These are phyloP conservation scores for Aspergillus candidus DNA, from an alignment of 2,329 filamentous ascomycete species.

Conservation along the genomic window DNA sequence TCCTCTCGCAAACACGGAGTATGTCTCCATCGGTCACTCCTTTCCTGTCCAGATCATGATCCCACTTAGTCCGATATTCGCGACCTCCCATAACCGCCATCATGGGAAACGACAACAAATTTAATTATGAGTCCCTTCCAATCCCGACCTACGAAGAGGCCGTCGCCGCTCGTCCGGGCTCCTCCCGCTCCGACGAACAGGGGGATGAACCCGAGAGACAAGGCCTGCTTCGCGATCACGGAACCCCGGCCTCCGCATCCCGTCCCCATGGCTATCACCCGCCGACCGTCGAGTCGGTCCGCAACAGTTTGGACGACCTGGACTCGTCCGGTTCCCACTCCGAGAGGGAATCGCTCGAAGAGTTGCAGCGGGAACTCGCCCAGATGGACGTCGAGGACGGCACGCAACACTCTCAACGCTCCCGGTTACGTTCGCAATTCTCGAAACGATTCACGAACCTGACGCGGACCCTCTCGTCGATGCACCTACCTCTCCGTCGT, in stretches of 20 bases:
- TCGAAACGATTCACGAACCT: conserved; percentile 54
- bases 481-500: conserved; percentile 47
- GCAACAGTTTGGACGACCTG: conserved; percentile 53
- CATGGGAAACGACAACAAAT: conserved; percentile 49
- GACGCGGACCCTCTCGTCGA: conserved; percentile 52
- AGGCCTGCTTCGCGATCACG: conserved; percentile 58
- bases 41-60: conserved; percentile 36
- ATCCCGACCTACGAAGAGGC: conserved; percentile 85
- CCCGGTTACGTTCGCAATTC: conserved; percentile 44
- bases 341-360: conserved; percentile 51
- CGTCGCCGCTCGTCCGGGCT: conserved; percentile 52
- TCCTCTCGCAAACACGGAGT: conserved; percentile 12
- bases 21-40: conserved; percentile 28
- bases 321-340: conserved; percentile 51
- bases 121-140: conserved; percentile 57
- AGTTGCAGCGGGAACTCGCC: conserved; percentile 74
- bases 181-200: conserved; percentile 52
- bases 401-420: conserved; percentile 27
- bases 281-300: conserved; percentile 77
- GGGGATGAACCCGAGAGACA: conserved; percentile 70
- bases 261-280: conserved; percentile 61
- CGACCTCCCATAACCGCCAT: conserved; percentile 22
- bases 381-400: conserved; percentile 82
- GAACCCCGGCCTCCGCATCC: conserved; percentile 31
- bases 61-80: conserved; percentile 24